Evolutionary conservation across 2,329 filamentous ascomycete species (phyloP), one percentile per base, ranked within the genome.

Genomic region (Trichoderma sp.): DNA sequence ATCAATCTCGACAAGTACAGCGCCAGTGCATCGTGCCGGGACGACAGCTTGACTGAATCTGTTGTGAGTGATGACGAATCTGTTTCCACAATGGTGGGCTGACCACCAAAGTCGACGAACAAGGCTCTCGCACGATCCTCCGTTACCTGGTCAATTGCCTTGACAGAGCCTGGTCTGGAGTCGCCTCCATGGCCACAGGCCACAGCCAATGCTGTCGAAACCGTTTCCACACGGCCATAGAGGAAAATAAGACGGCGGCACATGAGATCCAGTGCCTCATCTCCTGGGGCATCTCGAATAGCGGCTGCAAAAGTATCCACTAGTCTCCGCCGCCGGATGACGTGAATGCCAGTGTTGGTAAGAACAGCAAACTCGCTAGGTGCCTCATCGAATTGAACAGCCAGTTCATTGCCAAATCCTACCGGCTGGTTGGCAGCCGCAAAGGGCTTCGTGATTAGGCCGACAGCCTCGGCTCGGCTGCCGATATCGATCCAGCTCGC

Each of bases 171-270:
- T 24, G 94, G 90, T 29, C 88, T 85, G 3, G 88, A 83, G 80
- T 98, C 96, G 31, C 93, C 92, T 11, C 95, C 96, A 82, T 98
- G 95, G 4, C 96, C 95, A 83, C 97, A 99, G 50, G 97, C 95
- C 35, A 99, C 97, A 12, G 97, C 97, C 69, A 99, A 87, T 31
- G 97, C 95, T 56, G 96, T 95, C 0, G 97, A 94, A 72, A 97
- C 92, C 0, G 94, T 97, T 83, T 99, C 97, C 4, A 93, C 92
- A 12, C 95, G 91, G 14, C 97, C 97, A 82, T 98, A 99, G 11
- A 92, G 89, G 75, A 92, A 91, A 76, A 97, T 94, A 80, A 99
- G 96, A 76, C 92, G 94, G 72, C 93, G 93, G 27, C 97, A 90
- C 79, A 97, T 94, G 21, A 89, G 91, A 79, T 98, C 95, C 11